These are phyloP conservation scores for Wickerhamomyces xylosicus DNA, from an alignment of 805 yeast species.

Conservation along the genomic window DNA sequence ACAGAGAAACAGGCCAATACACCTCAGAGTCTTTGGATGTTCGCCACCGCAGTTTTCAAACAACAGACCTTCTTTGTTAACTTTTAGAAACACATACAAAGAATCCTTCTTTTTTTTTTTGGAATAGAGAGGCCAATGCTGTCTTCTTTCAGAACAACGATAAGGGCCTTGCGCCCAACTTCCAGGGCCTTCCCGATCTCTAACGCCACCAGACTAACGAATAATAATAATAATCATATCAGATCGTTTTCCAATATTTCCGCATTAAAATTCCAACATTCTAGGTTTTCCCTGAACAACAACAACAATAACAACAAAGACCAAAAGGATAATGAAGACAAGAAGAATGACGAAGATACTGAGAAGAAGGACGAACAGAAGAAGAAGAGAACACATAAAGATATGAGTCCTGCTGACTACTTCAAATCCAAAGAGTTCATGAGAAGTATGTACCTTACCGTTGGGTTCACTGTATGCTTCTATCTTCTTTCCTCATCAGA, in stretches of 20 bases:
- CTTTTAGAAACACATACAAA: too few species aligned
- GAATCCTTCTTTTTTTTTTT: too few species aligned
- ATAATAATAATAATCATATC: too few species aligned
- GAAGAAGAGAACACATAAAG: constrained; percentile 14
- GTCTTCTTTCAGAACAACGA: neutral
- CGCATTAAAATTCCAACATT: neutral
- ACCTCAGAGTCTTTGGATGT: too few species aligned
- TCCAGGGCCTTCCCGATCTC: too few species aligned
- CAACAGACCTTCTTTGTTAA: too few species aligned
- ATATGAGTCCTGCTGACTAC: constrained; percentile 24
- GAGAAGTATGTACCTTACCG: constrained; percentile 27
- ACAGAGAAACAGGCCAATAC: too few species aligned
- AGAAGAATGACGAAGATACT: constrained; percentile 7
- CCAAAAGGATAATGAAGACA: neutral
- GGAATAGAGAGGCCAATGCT: neutral
- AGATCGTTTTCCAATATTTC: neutral
- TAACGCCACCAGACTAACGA: too few species aligned
- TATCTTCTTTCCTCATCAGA: constrained; percentile 23
- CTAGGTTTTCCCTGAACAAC: neutral
- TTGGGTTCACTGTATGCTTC: constrained; percentile 28
- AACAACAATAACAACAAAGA: constrained; percentile 6
- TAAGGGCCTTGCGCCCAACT: neutral
- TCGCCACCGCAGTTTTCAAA: too few species aligned
- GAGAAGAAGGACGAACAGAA: constrained; percentile 14
- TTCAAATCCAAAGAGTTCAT: constrained; percentile 32